A percentile compares a stretch with the other conserved stretches of the same genome.
phyloP scores from a whole-genome alignment of 306 rosid species.

The Prunus mongolica region DNA sequence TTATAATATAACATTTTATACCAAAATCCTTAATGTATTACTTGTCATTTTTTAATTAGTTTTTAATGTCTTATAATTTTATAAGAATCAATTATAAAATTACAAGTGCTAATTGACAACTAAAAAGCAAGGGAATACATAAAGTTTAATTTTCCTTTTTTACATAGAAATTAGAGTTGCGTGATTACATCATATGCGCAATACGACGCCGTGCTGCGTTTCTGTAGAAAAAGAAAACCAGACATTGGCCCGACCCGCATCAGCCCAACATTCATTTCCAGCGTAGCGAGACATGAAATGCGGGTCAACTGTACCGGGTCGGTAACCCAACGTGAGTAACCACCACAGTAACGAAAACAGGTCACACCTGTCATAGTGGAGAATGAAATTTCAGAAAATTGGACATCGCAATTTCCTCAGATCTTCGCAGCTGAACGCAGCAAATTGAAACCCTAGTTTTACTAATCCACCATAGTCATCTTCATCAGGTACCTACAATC shows the following conservation, averaged over 20 bases:
- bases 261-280: not conserved
- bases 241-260: not conserved
- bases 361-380: not conserved
- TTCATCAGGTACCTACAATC: not conserved
- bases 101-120: no score
- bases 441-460: constrained; percentile 4
- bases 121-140: no score
- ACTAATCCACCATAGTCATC: not conserved
- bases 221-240: no score
- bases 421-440: constrained; percentile 4
- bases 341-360: constrained; percentile 1
- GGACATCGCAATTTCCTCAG: constrained; percentile 12
- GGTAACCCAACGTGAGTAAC: not conserved
- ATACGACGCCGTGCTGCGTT: no score
- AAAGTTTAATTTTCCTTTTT: no score
- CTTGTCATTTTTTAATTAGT: no score
- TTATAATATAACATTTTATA: no score
- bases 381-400: not conserved
- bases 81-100: no score
- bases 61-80: no score
- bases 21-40: no score
- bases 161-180: no score
- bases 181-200: no score
- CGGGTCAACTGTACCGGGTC: constrained; percentile 8
- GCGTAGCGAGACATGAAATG: not conserved